Evolutionary conservation across 495 filamentous ascomycete genomes (phyloP), one percentile per base, ranked within the genome.

Genomic region (Talaromyces ruber): DNA sequence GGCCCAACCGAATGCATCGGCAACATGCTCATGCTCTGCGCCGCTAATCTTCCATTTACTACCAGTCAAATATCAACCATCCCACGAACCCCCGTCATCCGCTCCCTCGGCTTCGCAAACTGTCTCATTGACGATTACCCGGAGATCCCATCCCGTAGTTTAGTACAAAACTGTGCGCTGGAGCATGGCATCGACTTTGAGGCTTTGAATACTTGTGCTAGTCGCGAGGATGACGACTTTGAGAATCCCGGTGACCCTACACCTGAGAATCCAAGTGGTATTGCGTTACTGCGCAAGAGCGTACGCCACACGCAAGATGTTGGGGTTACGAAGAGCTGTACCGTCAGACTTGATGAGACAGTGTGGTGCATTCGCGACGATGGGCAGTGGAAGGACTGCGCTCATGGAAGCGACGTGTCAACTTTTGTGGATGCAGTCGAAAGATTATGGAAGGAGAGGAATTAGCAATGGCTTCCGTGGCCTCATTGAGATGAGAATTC

Each of bases 1-100:
- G 95, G 94, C 5, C 88, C 92, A 5, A 78, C 77, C 14, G 94
- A 99, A 77, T 99, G 94, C 69, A 84, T 98, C 66, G 93, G 93
- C 18, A 89, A 99, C 73, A 96, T 96, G 75, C 79, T 99, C 70
- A 86, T 93, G 65, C 87, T 98, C 61, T 99, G 94, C 78, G 94
- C 92, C 26, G 84, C 86, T 12, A 78, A 86, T 61, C 80, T 93
- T 4, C 77, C 77, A 11, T 80, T 78, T 65, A 68, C 72, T 24
- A 22, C 22, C 6, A 18, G 2, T 12, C 90, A 91, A 68, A 82
- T 64, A 16, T 61, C 26, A 24, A 62, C 24, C 65, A 72, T 45
- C 67, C 30, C 71, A 22, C 71, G 71, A 32, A 86, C 91, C 9
- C 85, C 91, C 58, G 84, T 89, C n/a, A 92, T 93, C 72, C 87